phyloP scores from a whole-genome alignment of 106 monocot species.

The Apostasia ramifera region DNA sequence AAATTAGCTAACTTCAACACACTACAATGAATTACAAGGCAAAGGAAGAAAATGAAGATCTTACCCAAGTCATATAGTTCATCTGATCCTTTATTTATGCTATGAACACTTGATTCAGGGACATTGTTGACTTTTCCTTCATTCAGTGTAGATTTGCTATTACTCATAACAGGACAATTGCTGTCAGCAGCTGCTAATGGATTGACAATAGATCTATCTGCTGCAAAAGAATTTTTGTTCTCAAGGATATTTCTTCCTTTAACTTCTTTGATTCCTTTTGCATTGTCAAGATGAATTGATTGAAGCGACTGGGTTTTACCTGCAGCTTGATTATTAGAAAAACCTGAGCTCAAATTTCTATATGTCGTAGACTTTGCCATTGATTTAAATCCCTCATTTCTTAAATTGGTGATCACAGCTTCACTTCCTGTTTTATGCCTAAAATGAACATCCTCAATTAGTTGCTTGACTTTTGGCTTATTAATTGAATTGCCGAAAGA shows the following conservation, averaged over 20 bases:
- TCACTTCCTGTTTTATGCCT: slow-evolving; percentile 27
- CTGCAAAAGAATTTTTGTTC: slow-evolving; percentile 32
- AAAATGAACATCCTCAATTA: slow-evolving; percentile 21
- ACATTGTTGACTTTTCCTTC: slow-evolving; percentile 18
- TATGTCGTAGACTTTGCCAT: slow-evolving; percentile 43
- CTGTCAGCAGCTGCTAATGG: slow-evolving; percentile 10
- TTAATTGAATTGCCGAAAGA: slow-evolving; percentile 32
- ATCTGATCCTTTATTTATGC: slow-evolving; percentile 29
- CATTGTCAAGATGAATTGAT: slow-evolving; percentile 18
- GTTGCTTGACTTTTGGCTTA: slow-evolving; percentile 48
- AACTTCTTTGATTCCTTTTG: slow-evolving; percentile 17
- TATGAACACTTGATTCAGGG: slow-evolving; percentile 18
- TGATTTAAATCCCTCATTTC: slow-evolving; percentile 23
- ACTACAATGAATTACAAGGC: neutral
- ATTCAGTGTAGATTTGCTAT: slow-evolving; percentile 14
- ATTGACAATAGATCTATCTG: slow-evolving; percentile 10
- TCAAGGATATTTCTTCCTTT: slow-evolving; percentile 35
- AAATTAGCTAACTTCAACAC: slow-evolving; percentile 1
- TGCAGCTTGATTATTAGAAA: slow-evolving; percentile 15
- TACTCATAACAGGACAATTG: slow-evolving; percentile 12
- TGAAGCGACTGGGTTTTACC: slow-evolving; percentile 28
- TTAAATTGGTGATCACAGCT: slow-evolving; percentile 12
- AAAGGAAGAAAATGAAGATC: neutral
- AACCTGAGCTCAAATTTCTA: slow-evolving; percentile 19
- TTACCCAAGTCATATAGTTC: slow-evolving; percentile 18